phyloP scores from a whole-genome alignment of 148 eudicot species.

The Chenopodium suecicum region DNA sequence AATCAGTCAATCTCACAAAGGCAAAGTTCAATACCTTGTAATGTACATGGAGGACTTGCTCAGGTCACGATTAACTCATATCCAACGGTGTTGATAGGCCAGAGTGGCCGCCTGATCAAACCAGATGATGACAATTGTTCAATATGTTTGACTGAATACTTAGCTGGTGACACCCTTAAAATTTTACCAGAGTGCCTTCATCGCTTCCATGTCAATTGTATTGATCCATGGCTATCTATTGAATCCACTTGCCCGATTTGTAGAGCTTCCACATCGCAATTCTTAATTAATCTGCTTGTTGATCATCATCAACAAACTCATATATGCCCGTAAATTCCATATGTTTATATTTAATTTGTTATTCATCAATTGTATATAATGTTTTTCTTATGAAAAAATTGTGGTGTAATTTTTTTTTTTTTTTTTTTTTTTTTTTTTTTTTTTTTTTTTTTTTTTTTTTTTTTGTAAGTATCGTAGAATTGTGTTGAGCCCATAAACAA shows the following conservation, averaged over 20 bases:
- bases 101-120: constrained; percentile 38
- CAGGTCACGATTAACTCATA: constrained; percentile 43
- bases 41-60: constrained; percentile 14
- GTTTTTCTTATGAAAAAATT: too few species aligned
- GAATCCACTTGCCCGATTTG: constrained; percentile 57
- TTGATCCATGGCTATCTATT: constrained; percentile 48
- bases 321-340: too few species aligned
- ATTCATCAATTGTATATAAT: too few species aligned
- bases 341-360: too few species aligned
- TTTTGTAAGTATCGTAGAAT: too few species aligned
- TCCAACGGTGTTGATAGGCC: constrained; percentile 44
- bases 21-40: not conserved
- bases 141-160: constrained; percentile 26
- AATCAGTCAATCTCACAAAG: not conserved
- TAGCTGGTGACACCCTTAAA: constrained; percentile 15
- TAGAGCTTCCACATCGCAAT: constrained; percentile 4
- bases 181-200: constrained; percentile 43
- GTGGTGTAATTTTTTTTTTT: too few species aligned
- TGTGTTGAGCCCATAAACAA: too few species aligned
- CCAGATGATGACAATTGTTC: constrained; percentile 23
- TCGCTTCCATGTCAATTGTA: constrained; percentile 53
- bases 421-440: too few species aligned
- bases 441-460: too few species aligned
- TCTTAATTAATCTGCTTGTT: not conserved
- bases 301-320: too few species aligned